A percentile compares a stretch with the other conserved stretches of the same genome.
Evolutionary conservation across 2,329 filamentous ascomycete genomes (phyloP).

Genomic region (Neonectria magnoliae): DNA sequence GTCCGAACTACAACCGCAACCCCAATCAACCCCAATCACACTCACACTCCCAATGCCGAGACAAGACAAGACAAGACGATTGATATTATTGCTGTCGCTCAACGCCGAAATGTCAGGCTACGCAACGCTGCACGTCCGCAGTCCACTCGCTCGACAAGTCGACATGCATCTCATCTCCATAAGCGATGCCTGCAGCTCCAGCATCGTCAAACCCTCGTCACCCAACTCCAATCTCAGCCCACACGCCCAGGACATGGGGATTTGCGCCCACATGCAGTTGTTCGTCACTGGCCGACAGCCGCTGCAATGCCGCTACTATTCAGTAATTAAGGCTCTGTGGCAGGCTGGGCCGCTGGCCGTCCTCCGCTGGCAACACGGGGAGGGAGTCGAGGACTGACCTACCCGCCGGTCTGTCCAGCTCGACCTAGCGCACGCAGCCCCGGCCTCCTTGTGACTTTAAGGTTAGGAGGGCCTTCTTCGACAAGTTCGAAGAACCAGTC

Average conservation of each 20-base stretch:
- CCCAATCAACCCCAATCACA: neutral
- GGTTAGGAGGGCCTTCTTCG: conserved; percentile 18
- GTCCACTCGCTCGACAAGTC: neutral
- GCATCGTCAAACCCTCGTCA: conserved; percentile 34
- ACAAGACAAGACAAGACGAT: conserved; percentile 5
- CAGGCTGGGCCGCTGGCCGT: neutral
- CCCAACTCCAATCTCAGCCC: conserved; percentile 44
- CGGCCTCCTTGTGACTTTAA: conserved; percentile 22
- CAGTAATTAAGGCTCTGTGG: neutral
- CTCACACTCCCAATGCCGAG: neutral
- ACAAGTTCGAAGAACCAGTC: conserved; percentile 11
- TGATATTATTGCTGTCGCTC: conserved; percentile 12
- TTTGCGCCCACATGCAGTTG: neutral
- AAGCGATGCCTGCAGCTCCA: conserved; percentile 32
- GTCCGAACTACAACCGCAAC: neutral
- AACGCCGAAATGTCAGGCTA: conserved; percentile 14
- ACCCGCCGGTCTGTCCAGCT: conserved; percentile 6
- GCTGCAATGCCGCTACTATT: neutral
- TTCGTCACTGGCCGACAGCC: neutral
- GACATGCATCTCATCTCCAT: conserved; percentile 23
- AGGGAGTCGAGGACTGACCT: neutral
- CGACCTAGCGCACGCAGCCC: conserved; percentile 10
- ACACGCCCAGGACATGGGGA: conserved; percentile 37
- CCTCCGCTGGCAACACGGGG: neutral
- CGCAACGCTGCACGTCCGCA: conserved; percentile 3